Evolutionary conservation across 345 rosid species (phyloP).

Genomic region (Murraya paniculata): DNA sequence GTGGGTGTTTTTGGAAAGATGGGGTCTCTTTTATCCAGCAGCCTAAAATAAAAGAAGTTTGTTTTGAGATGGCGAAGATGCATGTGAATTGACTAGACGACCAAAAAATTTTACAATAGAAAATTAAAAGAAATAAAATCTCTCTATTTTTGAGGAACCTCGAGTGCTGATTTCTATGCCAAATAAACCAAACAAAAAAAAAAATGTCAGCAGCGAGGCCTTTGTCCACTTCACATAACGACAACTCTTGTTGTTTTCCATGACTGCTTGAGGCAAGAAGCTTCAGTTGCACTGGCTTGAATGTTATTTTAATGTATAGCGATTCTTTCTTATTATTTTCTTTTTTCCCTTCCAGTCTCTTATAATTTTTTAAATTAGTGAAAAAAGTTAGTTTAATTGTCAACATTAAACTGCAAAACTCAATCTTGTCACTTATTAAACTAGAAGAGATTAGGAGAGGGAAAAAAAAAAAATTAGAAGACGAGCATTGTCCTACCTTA

Average conservation of each 20-base stretch:
- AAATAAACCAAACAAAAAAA: background rate
- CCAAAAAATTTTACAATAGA: background rate
- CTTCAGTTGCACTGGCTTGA: constrained; percentile 30
- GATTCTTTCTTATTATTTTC: too few species aligned
- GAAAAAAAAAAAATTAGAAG: too few species aligned
- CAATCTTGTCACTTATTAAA: too few species aligned
- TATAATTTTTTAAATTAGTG: too few species aligned
- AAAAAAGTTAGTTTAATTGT: too few species aligned
- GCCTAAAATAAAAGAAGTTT: background rate
- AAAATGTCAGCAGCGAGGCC: constrained; percentile 24
- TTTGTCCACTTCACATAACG: constrained; percentile 28
- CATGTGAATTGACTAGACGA: constrained; percentile 30
- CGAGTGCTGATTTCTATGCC: constrained; percentile 28
- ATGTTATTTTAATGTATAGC: background rate
- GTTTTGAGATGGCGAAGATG: constrained; percentile 15
- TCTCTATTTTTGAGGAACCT: constrained; percentile 38
- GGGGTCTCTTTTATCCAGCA: background rate
- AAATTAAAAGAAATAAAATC: background rate
- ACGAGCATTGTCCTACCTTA: background rate
- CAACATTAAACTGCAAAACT: too few species aligned
- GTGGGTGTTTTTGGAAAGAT: constrained; percentile 15
- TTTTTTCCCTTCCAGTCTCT: too few species aligned
- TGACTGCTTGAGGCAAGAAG: constrained; percentile 31
- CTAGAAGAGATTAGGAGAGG: too few species aligned
- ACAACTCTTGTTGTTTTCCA: constrained; percentile 16